These are phyloP conservation scores for Staphylotrichum longicolle DNA, from an alignment of 495 filamentous ascomycete genomes.

Conservation along the genomic window DNA sequence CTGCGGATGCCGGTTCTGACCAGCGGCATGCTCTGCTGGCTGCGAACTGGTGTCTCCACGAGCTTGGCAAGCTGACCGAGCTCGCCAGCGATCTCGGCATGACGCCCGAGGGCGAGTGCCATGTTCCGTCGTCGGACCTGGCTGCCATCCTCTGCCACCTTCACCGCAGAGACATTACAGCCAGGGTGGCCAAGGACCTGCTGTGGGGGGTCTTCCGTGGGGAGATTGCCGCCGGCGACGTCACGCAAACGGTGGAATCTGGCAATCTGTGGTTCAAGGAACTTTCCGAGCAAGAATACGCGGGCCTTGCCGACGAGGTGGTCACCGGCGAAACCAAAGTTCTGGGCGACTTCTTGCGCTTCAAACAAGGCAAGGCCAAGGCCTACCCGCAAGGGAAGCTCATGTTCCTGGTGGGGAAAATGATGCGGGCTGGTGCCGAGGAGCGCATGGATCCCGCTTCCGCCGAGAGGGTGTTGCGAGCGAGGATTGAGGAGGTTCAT, in stretches of 20 bases:
- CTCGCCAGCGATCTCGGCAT: slow-evolving; percentile 39
- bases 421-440: slow-evolving; percentile 75
- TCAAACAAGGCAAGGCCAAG: slow-evolving; percentile 45
- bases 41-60: slow-evolving; percentile 77
- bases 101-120: slow-evolving; percentile 40
- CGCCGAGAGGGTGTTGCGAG: slow-evolving; percentile 64
- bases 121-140: slow-evolving; percentile 59
- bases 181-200: slow-evolving; percentile 70
- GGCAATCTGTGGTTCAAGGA: slow-evolving; percentile 65
- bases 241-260: slow-evolving; percentile 60
- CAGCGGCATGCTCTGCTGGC: slow-evolving; percentile 41
- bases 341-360: slow-evolving; percentile 66
- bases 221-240: slow-evolving; percentile 43
- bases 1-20: slow-evolving; percentile 24
- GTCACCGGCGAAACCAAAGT: slow-evolving; percentile 57
- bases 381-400: slow-evolving; percentile 64
- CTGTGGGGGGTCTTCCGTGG: slow-evolving; percentile 56
- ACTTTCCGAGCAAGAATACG: slow-evolving; percentile 59
- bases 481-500: slow-evolving; percentile 32
- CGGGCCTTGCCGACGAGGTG: slow-evolving; percentile 50
- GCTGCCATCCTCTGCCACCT: slow-evolving; percentile 66
- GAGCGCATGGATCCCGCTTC: slow-evolving; percentile 73
- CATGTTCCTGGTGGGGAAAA: slow-evolving; percentile 84
- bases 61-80: slow-evolving; percentile 70
- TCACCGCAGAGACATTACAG: slow-evolving; percentile 66